Evolutionary conservation across 1,284 basidiomycete species (phyloP).

Genomic region (Cutaneotrichosporon cavernicola): DNA sequence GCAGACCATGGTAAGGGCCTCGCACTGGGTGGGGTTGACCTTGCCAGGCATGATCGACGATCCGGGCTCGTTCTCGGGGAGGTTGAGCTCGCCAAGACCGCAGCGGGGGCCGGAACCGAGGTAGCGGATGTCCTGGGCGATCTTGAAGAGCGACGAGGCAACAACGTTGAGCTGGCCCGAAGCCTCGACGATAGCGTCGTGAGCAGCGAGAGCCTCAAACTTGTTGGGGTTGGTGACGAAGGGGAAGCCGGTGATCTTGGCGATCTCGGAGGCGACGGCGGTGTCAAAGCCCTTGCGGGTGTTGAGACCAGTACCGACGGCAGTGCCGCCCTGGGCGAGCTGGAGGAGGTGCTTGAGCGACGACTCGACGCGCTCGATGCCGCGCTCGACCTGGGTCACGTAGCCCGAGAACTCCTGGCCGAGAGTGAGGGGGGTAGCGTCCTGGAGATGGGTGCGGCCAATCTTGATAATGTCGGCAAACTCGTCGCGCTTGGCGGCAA

Average conservation of each 20-base stretch:
- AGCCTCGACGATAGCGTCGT: slow-evolving; percentile 96
- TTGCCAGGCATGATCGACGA: slow-evolving; percentile 99
- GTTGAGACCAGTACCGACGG: slow-evolving; percentile 97
- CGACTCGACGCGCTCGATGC: slow-evolving; percentile 79
- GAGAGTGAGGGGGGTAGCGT: slow-evolving; percentile 95
- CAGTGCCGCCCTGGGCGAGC: slow-evolving; percentile 97
- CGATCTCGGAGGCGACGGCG: slow-evolving; percentile 88
- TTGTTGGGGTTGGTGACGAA: slow-evolving; percentile 99
- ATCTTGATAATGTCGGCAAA: slow-evolving; percentile 97
- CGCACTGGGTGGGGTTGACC: slow-evolving; percentile 99
- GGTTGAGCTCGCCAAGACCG: slow-evolving; percentile 87
- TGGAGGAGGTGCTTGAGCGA: slow-evolving; percentile 82
- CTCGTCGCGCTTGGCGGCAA: slow-evolving; percentile 74
- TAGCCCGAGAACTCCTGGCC: slow-evolving; percentile 99
- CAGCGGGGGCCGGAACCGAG: slow-evolving; percentile 97
- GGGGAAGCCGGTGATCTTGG: slow-evolving; percentile 81
- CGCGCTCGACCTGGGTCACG: slow-evolving; percentile 89
- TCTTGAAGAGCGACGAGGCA: slow-evolving; percentile 97
- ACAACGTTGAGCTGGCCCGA: slow-evolving; percentile 94
- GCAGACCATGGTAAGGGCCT: slow-evolving; percentile 97
- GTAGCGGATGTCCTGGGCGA: slow-evolving; percentile 98
- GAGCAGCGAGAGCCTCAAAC: slow-evolving; percentile 96
- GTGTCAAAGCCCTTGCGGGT: slow-evolving; percentile 96
- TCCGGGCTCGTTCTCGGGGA: slow-evolving; percentile 99
- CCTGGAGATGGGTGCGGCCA: slow-evolving; percentile 95